Percentiles rank a stretch among this genome's conserved stretches.
Evolutionary conservation across 202 grass and related monocot genomes (phyloP).

Genomic region (Panicum hallii): DNA sequence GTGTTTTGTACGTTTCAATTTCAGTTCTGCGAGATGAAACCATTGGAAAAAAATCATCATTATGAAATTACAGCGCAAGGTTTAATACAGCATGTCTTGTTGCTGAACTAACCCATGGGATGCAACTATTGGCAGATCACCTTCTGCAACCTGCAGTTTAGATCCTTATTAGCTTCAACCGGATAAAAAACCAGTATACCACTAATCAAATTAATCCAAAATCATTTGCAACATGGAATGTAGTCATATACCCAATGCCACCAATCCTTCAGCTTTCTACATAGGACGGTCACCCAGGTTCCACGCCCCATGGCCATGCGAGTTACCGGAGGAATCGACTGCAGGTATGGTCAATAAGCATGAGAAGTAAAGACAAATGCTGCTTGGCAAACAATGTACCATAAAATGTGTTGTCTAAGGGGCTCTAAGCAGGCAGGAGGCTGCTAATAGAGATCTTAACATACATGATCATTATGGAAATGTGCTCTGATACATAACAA

Average conservation of each 20-base stretch:
- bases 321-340: constrained; percentile 97
- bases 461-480: not conserved
- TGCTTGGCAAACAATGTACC: constrained; percentile 1
- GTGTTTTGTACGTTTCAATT: constrained; percentile 83
- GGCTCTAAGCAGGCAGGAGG: not conserved
- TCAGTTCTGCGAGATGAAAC: constrained; percentile 66
- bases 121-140: constrained; percentile 93
- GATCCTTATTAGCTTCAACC: constrained; percentile 46
- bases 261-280: constrained; percentile 97
- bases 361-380: constrained; percentile 36
- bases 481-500: not conserved
- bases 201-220: constrained; percentile 33
- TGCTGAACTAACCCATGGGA: constrained; percentile 82
- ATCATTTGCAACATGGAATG: constrained; percentile 32
- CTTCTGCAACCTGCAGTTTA: constrained; percentile 90
- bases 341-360: constrained; percentile 49
- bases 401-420: not conserved
- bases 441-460: not conserved
- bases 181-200: constrained; percentile 18
- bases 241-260: constrained; percentile 84
- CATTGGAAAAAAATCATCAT: constrained; percentile 15
- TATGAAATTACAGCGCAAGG: constrained; percentile 20
- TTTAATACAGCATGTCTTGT: constrained; percentile 33
- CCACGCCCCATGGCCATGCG: constrained; percentile 93
- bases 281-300: constrained; percentile 95